A percentile compares a stretch with the other conserved stretches of the same genome.
These are phyloP conservation scores for Abelmoschus esculentus DNA, from an alignment of 345 rosid genomes.

Conservation along the genomic window DNA sequence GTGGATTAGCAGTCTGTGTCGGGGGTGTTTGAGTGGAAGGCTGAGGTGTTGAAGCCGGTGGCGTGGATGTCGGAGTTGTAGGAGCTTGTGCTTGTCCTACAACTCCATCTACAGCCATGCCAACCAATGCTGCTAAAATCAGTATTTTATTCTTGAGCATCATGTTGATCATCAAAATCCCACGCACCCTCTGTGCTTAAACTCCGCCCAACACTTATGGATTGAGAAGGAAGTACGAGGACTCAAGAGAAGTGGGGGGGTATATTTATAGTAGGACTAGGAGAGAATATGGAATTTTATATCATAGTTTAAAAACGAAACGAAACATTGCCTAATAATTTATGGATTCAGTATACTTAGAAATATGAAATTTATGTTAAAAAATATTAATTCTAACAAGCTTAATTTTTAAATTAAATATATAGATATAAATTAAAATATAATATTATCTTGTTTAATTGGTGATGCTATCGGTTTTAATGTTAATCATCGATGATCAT, in stretches of 20 bases:
- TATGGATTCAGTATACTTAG: too few species aligned
- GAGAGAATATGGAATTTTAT: background rate
- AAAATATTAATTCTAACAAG: too few species aligned
- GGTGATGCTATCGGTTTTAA: too few species aligned
- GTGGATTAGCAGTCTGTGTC: background rate
- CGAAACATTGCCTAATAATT: too few species aligned
- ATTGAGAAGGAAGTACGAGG: background rate
- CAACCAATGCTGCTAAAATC: background rate
- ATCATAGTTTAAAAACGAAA: too few species aligned
- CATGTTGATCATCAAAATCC: background rate
- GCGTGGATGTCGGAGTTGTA: constrained; percentile 10
- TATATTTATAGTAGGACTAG: background rate
- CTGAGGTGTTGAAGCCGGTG: constrained; percentile 8
- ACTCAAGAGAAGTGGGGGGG: background rate
- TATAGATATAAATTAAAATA: too few species aligned
- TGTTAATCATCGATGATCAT: too few species aligned
- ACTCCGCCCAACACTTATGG: background rate
- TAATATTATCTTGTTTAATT: too few species aligned
- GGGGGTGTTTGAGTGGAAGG: constrained; percentile 11
- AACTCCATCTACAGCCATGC: constrained; percentile 11
- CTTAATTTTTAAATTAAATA: too few species aligned
- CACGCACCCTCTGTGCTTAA: constrained; percentile 9
- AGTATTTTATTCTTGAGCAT: background rate
- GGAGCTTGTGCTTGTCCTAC: constrained; percentile 11
- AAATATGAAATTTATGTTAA: too few species aligned